Conservation (phyloP, 192 early-diverging fungal species). For the Backusella psychrophila region DNA sequence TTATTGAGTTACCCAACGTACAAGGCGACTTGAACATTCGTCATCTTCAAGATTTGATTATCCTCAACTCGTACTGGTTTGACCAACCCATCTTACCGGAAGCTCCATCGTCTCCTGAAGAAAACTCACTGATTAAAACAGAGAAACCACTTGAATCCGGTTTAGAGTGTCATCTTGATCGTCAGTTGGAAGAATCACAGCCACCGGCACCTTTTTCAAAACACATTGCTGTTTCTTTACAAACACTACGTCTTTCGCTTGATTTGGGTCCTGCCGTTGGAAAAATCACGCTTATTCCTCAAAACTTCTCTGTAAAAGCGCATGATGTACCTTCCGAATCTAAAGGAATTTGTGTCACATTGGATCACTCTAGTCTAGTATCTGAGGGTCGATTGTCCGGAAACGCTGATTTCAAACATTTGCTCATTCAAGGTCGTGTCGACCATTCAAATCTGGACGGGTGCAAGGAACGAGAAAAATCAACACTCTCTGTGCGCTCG, state of each 20-base stretch:
- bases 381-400: constrained; percentile 65
- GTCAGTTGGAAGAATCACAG: not conserved
- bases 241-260: constrained; percentile 46
- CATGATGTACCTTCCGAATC: constrained; percentile 41
- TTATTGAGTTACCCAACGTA: constrained; percentile 57
- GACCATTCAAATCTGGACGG: not conserved
- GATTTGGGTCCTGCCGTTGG: constrained; percentile 68
- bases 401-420: constrained; percentile 8
- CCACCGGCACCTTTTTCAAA: constrained; percentile 44
- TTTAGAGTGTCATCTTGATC: not conserved
- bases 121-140: not conserved
- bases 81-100: constrained; percentile 42
- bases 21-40: constrained; percentile 59
- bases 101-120: not conserved
- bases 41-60: constrained; percentile 71
- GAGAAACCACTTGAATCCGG: not conserved
- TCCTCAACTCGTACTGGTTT: constrained; percentile 70
- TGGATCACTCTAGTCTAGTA: constrained; percentile 45
- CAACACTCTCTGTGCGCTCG: not conserved
- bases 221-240: constrained; percentile 43
- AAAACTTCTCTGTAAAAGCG: constrained; percentile 42
- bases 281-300: constrained; percentile 48
- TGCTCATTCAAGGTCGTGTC: not conserved
- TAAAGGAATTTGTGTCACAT: constrained; percentile 34
- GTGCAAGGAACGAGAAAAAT: not conserved